Conservation (phyloP, 2,329 filamentous ascomycete genomes). For the Fusarium duplospermum region DNA sequence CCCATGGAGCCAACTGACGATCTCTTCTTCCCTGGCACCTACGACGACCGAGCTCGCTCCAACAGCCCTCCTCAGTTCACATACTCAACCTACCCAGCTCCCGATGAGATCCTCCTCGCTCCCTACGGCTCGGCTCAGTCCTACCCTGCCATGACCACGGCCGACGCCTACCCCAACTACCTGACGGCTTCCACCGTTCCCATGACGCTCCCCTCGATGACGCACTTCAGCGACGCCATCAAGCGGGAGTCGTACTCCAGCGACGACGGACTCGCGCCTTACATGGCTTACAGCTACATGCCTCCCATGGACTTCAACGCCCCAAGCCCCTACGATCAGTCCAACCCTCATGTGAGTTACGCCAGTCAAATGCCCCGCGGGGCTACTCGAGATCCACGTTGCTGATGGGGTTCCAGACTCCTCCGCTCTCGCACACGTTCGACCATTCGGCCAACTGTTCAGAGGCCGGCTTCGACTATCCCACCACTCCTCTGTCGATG, state of each 20-base stretch:
- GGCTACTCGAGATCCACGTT: slow-evolving; percentile 54
- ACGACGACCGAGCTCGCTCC: slow-evolving; percentile 76
- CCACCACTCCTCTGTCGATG: slow-evolving; percentile 79
- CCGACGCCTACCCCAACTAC: slow-evolving; percentile 67
- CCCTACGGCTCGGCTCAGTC: slow-evolving; percentile 66
- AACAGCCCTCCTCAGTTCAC: slow-evolving; percentile 77
- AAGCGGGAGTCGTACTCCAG: slow-evolving; percentile 73
- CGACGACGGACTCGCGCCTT: slow-evolving; percentile 71
- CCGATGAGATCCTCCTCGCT: slow-evolving; percentile 72
- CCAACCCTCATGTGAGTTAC: slow-evolving; percentile 80
- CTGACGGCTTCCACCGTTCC: slow-evolving; percentile 64
- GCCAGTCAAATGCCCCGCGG: slow-evolving; percentile 53
- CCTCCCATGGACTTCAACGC: slow-evolving; percentile 72
- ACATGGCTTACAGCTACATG: slow-evolving; percentile 76
- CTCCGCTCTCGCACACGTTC: slow-evolving; percentile 79
- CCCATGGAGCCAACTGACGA: slow-evolving; percentile 73
- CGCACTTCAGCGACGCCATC: slow-evolving; percentile 71
- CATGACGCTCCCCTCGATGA: slow-evolving; percentile 73
- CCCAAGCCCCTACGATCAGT: slow-evolving; percentile 72
- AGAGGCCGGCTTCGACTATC: slow-evolving; percentile 72
- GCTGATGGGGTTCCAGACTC: slow-evolving; percentile 73
- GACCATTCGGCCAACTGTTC: slow-evolving; percentile 74
- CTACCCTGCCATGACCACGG: slow-evolving; percentile 64
- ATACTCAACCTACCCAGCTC: slow-evolving; percentile 75
- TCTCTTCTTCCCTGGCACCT: slow-evolving; percentile 69